Base-by-base conservation (phyloP, 1,284 basidiomycete species). In the Anthracocystis setariae region DNA sequence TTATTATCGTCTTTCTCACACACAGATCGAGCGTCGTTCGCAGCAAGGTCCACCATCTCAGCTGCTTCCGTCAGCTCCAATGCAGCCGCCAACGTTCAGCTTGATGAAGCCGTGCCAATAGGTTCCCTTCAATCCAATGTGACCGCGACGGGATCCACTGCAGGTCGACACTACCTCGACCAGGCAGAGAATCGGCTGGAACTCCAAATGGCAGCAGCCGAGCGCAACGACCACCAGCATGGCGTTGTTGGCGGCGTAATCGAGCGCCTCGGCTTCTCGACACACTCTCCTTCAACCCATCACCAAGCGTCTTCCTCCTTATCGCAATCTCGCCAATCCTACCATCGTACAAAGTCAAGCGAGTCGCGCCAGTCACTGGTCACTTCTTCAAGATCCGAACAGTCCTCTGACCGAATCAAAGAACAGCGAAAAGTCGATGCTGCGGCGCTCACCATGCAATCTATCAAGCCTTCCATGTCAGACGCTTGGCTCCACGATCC, bases 171-270 rank as follows among this genome's bases (percentile, higher is more conserved):
- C 12, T 50, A 52, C 18, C 25, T 38, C 25, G 64, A 63, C 3
- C 51, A 52, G 27, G 70, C 70, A 20, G 70, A 73, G 32, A 46
- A 73, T 32, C 55, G 48, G 3, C 43, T 73, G 48, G 70, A 73
- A 27, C 45, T 51, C 5, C 70, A 73, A 23, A 73, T 68, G 42
- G 64, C 64, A 1, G 70, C 70, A 17, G 70, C 70, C 13, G 64
- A 68, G 29, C 64, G 70, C 38, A 68, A 64, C n/a, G 70, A 68
- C 23, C 70, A 73, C 24, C 60, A 67, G 53, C 70, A 73, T 39
- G 64, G 70, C 20, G 51, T 73, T 3, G 56, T 73, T 8, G 70
- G 70, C 2, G 64, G 70, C 2, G 64, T 67, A 9, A 67, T 73
- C 23, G 70, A 73, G 33, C 53, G 52, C 13, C 70, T 73, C 8